These are phyloP conservation scores for Aspergillus olivimuriae DNA, from an alignment of 495 filamentous ascomycete genomes.

Conservation along the genomic window DNA sequence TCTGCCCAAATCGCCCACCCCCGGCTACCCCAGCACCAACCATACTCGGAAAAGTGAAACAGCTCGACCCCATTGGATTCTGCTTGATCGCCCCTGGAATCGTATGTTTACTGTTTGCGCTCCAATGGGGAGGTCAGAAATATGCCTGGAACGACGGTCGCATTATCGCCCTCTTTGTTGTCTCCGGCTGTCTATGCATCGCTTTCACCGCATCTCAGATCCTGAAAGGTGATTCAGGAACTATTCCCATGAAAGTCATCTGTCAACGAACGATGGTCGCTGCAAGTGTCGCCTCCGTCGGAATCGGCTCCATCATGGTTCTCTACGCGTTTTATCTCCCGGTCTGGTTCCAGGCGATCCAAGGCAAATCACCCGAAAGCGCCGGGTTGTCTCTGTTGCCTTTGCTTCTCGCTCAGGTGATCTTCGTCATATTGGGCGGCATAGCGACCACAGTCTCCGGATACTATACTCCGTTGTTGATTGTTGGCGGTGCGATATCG, in stretches of 20 bases:
- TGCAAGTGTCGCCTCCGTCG: background rate
- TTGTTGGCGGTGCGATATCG: slow-evolving; percentile 18
- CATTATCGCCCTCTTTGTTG: background rate
- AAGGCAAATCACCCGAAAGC: slow-evolving; percentile 17
- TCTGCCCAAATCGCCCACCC: background rate
- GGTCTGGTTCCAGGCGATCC: slow-evolving; percentile 33
- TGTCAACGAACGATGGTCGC: too few relatives aligned
- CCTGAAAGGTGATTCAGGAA: background rate
- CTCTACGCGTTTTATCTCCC: slow-evolving; percentile 17
- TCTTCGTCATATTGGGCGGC: slow-evolving; percentile 9
- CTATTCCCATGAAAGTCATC: slow-evolving; percentile 20
- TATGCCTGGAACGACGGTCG: background rate
- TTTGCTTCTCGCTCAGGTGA: slow-evolving; percentile 18
- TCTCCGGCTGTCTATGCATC: background rate
- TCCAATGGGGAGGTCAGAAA: background rate
- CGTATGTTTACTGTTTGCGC: background rate
- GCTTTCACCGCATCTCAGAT: background rate
- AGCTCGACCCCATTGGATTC: background rate
- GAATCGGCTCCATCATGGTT: background rate
- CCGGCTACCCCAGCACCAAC: background rate
- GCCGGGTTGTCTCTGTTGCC: slow-evolving; percentile 29
- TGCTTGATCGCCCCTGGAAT: background rate
- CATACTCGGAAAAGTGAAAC: background rate
- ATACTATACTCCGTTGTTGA: slow-evolving; percentile 35
- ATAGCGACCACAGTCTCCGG: slow-evolving; percentile 13